Evolutionary conservation across 2,329 filamentous ascomycete genomes (phyloP).

Genomic region (Clonostachys rosea): DNA sequence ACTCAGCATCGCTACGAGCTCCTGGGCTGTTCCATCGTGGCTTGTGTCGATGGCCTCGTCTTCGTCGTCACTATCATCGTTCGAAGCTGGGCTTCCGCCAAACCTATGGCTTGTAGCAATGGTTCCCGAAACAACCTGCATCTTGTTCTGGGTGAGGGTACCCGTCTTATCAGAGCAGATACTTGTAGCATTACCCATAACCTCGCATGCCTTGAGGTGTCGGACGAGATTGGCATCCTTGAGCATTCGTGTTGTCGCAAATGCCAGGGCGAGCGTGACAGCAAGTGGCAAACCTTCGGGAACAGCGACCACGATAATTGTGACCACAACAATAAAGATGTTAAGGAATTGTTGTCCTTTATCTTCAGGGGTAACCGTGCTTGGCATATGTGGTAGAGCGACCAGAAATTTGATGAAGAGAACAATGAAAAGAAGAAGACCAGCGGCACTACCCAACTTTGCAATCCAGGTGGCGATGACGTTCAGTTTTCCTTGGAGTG

Average conservation of each 20-base stretch:
- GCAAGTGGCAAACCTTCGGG: constrained; percentile 74
- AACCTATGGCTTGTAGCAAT: constrained; percentile 53
- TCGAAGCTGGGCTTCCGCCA: constrained; percentile 27
- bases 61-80: constrained; percentile 2
- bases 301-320: constrained; percentile 75
- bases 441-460: constrained; percentile 72
- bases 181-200: constrained; percentile 74
- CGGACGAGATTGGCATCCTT: constrained; percentile 75
- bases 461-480: constrained; percentile 74
- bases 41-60: neutral
- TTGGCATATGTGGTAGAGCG: constrained; percentile 47
- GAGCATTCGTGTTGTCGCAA: constrained; percentile 73
- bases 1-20: neutral
- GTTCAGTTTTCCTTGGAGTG: constrained; percentile 72
- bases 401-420: constrained; percentile 83
- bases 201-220: constrained; percentile 73
- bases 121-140: constrained; percentile 60
- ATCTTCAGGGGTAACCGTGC: constrained; percentile 51
- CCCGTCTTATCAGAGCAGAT: constrained; percentile 68
- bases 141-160: constrained; percentile 64
- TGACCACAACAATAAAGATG: constrained; percentile 75
- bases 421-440: constrained; percentile 75
- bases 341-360: constrained; percentile 77
- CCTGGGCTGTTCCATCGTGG: neutral
- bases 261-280: constrained; percentile 72